Evolutionary conservation across 2,329 filamentous ascomycete species (phyloP).

Genomic region (Pseudopithomyces chartarum): DNA sequence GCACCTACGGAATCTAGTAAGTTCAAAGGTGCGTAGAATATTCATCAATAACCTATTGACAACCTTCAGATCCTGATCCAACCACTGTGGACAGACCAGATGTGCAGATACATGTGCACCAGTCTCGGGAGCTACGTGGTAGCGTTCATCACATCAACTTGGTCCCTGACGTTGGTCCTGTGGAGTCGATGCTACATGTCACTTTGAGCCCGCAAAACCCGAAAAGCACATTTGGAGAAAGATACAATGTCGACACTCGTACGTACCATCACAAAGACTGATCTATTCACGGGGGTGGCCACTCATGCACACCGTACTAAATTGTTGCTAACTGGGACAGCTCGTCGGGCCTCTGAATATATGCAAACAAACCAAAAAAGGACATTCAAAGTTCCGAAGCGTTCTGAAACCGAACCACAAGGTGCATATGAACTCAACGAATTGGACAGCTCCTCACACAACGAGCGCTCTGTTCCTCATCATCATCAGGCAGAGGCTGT

Average conservation of each 20-base stretch:
- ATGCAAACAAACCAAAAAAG: background rate
- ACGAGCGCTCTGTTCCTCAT: too few species aligned
- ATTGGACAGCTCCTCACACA: background rate
- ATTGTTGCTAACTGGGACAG: background rate
- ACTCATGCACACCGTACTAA: background rate
- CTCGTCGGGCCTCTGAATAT: background rate
- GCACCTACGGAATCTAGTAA: background rate
- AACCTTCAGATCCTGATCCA: background rate
- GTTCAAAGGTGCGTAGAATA: background rate
- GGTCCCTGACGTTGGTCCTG: too few species aligned
- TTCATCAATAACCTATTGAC: background rate
- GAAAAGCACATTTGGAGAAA: too few species aligned
- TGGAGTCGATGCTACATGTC: too few species aligned
- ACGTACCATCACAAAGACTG: background rate
- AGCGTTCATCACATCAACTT: too few species aligned
- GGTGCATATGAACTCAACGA: background rate
- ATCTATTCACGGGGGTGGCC: background rate
- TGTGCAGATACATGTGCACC: too few species aligned
- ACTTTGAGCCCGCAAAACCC: too few species aligned
- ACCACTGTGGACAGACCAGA: background rate
- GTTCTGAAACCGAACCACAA: background rate
- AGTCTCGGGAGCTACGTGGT: too few species aligned
- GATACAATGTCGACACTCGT: background rate
- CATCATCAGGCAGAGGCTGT: background rate
- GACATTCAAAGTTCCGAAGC: background rate